Evolutionary conservation across 805 yeast genomes (phyloP).

Genomic region (Nakazawaea peltata): DNA sequence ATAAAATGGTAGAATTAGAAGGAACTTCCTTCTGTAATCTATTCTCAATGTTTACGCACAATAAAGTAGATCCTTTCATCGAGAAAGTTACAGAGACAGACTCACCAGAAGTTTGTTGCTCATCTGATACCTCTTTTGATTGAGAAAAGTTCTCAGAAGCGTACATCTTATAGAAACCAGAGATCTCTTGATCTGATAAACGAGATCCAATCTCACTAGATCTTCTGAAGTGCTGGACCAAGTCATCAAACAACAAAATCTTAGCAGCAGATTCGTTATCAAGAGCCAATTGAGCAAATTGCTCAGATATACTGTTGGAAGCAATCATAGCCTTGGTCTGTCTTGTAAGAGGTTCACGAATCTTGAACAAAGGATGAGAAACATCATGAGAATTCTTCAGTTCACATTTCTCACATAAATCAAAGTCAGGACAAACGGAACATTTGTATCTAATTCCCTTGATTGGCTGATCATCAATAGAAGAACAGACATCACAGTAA

Average conservation of each 20-base stretch:
- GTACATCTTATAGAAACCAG: constrained; percentile 3
- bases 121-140: background rate
- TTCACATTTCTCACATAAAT: constrained; percentile 40
- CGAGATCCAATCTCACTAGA: constrained; percentile 1
- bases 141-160: constrained; percentile 5
- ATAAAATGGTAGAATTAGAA: constrained; percentile 1
- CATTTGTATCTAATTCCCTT: constrained; percentile 43
- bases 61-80: background rate
- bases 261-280: constrained; percentile 6
- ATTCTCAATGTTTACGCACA: constrained; percentile 1
- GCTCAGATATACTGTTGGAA: background rate
- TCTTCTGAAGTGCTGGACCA: constrained; percentile 4
- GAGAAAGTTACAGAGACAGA: background rate
- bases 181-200: constrained; percentile 2
- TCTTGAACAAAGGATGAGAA: constrained; percentile 20
- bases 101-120: background rate
- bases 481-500: constrained; percentile 24
- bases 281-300: constrained; percentile 1
- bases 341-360: constrained; percentile 11
- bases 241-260: constrained; percentile 1
- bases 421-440: constrained; percentile 43
- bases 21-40: constrained; percentile 3
- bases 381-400: constrained; percentile 14
- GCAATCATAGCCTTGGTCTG: background rate
- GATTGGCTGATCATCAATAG: constrained; percentile 20